phyloP scores from a whole-genome alignment of 2,329 filamentous ascomycete species.

The Aspergillus aculeatus region DNA sequence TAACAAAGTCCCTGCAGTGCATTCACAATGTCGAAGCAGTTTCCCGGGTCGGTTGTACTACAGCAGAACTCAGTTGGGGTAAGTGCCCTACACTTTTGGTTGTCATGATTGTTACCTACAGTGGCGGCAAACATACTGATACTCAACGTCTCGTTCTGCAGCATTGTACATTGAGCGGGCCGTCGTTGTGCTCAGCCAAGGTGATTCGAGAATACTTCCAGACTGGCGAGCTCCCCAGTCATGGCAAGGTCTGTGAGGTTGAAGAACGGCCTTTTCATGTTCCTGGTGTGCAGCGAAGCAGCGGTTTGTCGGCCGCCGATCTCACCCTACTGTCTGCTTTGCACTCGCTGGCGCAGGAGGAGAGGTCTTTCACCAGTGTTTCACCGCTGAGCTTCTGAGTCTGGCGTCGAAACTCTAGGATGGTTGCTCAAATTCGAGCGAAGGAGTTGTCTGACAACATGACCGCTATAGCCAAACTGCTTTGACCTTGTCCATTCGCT shows the following conservation, averaged over 20 bases:
- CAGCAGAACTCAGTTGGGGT: constrained; percentile 7
- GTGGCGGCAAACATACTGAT: background rate
- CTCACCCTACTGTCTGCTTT: background rate
- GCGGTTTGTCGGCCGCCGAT: background rate
- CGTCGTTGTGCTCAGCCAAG: constrained; percentile 3
- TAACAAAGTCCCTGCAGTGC: background rate
- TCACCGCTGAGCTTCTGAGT: background rate
- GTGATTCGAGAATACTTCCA: constrained; percentile 6
- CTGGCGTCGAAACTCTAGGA: background rate
- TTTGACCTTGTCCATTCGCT: too few relatives aligned
- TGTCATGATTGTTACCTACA: background rate
- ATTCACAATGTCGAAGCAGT: background rate
- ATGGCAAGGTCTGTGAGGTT: constrained; percentile 4
- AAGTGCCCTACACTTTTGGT: background rate
- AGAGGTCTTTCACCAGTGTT: background rate
- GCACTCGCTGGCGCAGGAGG: background rate
- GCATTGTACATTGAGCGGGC: constrained; percentile 3
- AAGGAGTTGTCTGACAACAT: too few relatives aligned
- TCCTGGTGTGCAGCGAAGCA: background rate
- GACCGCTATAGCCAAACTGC: too few relatives aligned
- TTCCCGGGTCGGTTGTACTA: background rate
- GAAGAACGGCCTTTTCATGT: constrained; percentile 1
- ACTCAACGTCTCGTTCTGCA: background rate
- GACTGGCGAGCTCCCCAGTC: constrained; percentile 1
- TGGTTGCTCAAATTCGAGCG: too few relatives aligned